phyloP scores from a whole-genome alignment of 179 eudicot species.

The Silene vulgaris region DNA sequence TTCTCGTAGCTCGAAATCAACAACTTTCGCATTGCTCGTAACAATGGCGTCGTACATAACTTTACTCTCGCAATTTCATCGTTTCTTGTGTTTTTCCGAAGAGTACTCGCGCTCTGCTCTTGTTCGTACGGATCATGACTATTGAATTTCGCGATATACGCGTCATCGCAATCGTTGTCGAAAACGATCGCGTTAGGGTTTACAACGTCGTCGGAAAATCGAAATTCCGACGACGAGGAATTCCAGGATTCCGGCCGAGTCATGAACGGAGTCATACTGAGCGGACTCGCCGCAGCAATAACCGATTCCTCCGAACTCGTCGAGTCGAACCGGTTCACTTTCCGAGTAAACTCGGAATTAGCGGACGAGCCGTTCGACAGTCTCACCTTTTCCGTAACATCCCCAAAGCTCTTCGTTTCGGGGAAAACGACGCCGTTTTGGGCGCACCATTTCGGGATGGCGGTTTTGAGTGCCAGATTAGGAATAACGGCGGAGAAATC shows the following conservation, averaged over 20 bases:
- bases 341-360: background rate
- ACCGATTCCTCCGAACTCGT: background rate
- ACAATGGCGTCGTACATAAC: constrained; percentile 51
- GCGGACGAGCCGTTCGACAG: background rate
- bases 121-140: constrained; percentile 54
- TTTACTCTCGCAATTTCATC: constrained; percentile 47
- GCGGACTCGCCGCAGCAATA: background rate
- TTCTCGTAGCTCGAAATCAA: constrained; percentile 45
- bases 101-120: constrained; percentile 40
- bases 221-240: background rate
- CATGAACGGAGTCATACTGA: background rate
- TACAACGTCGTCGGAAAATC: background rate
- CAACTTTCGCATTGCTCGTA: constrained; percentile 36
- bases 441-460: constrained; percentile 64
- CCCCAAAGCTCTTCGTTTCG: constrained; percentile 26
- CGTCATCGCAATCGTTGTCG: constrained; percentile 26
- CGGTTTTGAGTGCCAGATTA: constrained; percentile 51
- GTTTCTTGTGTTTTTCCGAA: constrained; percentile 50
- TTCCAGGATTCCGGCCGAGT: background rate
- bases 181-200: constrained; percentile 19
- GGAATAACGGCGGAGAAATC: constrained; percentile 50
- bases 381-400: constrained; percentile 32
- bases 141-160: constrained; percentile 37
- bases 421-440: constrained; percentile 30
- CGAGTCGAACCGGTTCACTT: background rate